Evolutionary conservation across 192 early-diverging fungal genomes (phyloP).

Genomic region (Entomortierella parvispora): DNA sequence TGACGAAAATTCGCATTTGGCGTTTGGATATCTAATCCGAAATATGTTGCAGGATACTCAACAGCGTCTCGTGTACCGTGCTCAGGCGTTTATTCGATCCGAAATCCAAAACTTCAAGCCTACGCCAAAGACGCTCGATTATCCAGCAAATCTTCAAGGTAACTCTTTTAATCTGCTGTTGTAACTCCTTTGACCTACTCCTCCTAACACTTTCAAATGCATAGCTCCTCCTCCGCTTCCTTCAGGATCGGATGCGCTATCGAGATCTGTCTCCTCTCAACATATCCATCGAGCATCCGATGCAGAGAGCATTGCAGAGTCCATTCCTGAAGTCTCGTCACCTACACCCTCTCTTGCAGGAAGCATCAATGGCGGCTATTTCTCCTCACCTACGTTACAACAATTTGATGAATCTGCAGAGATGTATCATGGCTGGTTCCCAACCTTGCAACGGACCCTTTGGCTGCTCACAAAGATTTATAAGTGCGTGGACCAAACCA

Average conservation of each 20-base stretch:
- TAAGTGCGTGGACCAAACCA: constrained; percentile 69
- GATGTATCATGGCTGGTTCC: constrained; percentile 75
- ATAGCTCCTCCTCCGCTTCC: too few species aligned
- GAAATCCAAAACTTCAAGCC: constrained; percentile 84
- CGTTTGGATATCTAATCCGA: constrained; percentile 76
- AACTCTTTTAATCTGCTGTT: constrained; percentile 7
- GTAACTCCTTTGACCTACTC: not conserved
- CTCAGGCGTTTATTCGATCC: constrained; percentile 79
- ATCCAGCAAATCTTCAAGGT: constrained; percentile 53
- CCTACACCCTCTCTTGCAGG: constrained; percentile 46
- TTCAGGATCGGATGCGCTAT: not conserved
- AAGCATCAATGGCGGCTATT: constrained; percentile 34
- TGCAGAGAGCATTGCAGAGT: constrained; percentile 39
- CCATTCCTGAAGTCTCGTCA: constrained; percentile 42
- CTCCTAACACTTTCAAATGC: constrained; percentile 11
- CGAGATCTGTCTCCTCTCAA: constrained; percentile 19
- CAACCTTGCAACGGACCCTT: constrained; percentile 82
- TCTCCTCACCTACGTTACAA: constrained; percentile 35
- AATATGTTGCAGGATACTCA: constrained; percentile 92
- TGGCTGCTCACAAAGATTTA: constrained; percentile 87
- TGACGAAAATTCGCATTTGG: constrained; percentile 59
- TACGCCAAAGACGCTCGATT: constrained; percentile 72
- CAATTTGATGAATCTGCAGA: constrained; percentile 47
- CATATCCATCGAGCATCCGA: constrained; percentile 32
- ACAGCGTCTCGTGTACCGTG: constrained; percentile 87